phyloP scores from a whole-genome alignment of 352 stramenopile genomes.

The Pythium sp. region DNA sequence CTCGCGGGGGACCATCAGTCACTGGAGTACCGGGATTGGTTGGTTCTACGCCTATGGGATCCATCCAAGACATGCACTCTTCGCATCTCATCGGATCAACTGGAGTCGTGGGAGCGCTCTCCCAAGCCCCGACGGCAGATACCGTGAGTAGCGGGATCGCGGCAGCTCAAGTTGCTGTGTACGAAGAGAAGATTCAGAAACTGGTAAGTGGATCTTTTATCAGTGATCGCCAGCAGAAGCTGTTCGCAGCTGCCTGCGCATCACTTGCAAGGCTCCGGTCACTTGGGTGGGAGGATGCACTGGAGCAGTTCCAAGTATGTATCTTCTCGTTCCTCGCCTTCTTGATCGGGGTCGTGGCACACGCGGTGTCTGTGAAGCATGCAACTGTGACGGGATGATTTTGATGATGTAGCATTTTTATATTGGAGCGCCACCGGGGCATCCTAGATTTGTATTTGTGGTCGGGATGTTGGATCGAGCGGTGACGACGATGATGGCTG shows the following conservation, averaged over 20 bases:
- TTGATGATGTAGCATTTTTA: not conserved
- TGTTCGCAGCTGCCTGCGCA: slow-evolving; percentile 12
- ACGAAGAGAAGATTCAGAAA: slow-evolving; percentile 69
- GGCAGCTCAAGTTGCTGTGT: slow-evolving; percentile 51
- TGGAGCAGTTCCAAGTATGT: slow-evolving; percentile 3
- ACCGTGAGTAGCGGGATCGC: slow-evolving; percentile 43
- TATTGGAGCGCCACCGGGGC: not conserved
- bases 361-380: slow-evolving; percentile 1
- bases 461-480: not conserved
- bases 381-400: not conserved
- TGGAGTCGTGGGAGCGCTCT: slow-evolving; percentile 9
- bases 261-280: slow-evolving; percentile 4
- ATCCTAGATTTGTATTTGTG: not conserved
- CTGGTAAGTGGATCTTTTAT: slow-evolving; percentile 41
- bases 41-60: not conserved
- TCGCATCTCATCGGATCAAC: slow-evolving; percentile 10
- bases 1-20: not conserved
- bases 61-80: not conserved
- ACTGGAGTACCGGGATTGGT: slow-evolving; percentile 14
- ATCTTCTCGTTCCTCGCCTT: slow-evolving; percentile 18
- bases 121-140: slow-evolving; percentile 3
- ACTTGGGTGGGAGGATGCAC: slow-evolving; percentile 5
- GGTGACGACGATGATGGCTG: not conserved
- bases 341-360: slow-evolving; percentile 5
- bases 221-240: not conserved